Conservation (phyloP, 805 yeast species). For the Komagataella ulmi region DNA sequence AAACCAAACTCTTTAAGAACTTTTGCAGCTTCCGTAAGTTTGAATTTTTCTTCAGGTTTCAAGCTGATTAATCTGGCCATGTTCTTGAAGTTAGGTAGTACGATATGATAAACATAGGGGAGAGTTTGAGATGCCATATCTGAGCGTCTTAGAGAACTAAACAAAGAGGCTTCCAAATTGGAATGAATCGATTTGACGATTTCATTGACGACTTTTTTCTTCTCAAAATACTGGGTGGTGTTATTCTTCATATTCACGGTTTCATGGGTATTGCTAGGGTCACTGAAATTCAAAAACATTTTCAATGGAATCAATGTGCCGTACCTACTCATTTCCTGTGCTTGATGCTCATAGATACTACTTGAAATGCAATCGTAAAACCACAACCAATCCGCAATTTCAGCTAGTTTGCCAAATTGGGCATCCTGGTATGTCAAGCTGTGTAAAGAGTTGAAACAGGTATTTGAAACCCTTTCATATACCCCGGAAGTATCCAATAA, state of each 20-base stretch:
- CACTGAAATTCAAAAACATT: conserved; percentile 53
- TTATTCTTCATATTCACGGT: conserved; percentile 9
- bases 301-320: conserved; percentile 44
- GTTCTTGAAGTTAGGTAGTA: conserved; percentile 13
- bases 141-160: conserved; percentile 13
- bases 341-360: conserved; percentile 25
- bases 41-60: conserved; percentile 15
- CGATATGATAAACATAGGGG: conserved; percentile 20
- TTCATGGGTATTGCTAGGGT: conserved; percentile 25
- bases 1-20: conserved; percentile 26
- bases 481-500: conserved; percentile 32
- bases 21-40: conserved; percentile 22
- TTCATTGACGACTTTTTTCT: conserved; percentile 18
- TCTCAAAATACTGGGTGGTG: conserved; percentile 27
- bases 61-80: conserved; percentile 10
- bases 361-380: conserved; percentile 48
- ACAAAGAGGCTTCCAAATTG: conserved; percentile 16
- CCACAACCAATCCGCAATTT: conserved; percentile 62
- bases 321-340: conserved; percentile 38
- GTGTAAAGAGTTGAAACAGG: conserved; percentile 59
- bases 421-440: conserved; percentile 54
- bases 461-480: conserved; percentile 52
- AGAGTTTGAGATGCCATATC: conserved; percentile 15
- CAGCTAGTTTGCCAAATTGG: conserved; percentile 41
- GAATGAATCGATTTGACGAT: conserved; percentile 17